A percentile compares a stretch with the other conserved stretches of the same genome.
These are phyloP conservation scores for Globisporangium heterothallicum DNA, from an alignment of 352 stramenopile genomes.

Conservation along the genomic window DNA sequence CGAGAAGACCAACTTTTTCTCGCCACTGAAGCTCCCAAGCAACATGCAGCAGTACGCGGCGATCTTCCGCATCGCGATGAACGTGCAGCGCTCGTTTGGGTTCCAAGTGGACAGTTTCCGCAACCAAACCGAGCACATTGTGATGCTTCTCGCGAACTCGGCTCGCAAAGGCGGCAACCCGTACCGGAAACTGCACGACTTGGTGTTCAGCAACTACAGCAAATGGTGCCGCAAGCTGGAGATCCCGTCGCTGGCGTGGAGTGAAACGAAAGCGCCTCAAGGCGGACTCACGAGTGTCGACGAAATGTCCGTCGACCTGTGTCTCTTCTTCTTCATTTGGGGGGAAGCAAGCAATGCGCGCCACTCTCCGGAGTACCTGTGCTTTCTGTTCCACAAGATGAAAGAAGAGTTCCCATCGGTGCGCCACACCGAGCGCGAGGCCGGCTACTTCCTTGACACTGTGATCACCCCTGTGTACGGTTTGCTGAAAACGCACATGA, in stretches of 20 bases:
- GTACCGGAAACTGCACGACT: constrained; percentile 76
- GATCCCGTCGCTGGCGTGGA: constrained; percentile 68
- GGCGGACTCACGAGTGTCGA: constrained; percentile 82
- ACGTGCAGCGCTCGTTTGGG: constrained; percentile 81
- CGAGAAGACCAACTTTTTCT: constrained; percentile 81
- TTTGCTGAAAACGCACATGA: constrained; percentile 81
- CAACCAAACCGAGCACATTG: constrained; percentile 97
- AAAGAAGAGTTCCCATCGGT: constrained; percentile 80
- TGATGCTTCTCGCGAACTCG: constrained; percentile 94
- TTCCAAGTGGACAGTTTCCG: constrained; percentile 86
- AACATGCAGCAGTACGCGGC: constrained; percentile 84
- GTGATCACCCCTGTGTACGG: constrained; percentile 96
- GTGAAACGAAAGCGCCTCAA: constrained; percentile 60
- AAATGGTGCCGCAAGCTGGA: constrained; percentile 87
- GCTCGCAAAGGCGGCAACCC: constrained; percentile 69
- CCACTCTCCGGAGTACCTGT: constrained; percentile 97
- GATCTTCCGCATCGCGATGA: constrained; percentile 80
- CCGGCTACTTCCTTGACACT: constrained; percentile 96
- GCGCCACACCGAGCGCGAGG: constrained; percentile 73
- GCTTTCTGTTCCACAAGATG: constrained; percentile 97
- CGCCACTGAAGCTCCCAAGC: constrained; percentile 47
- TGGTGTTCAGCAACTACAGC: constrained; percentile 86
- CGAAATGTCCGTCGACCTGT: constrained; percentile 82
- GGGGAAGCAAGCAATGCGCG: constrained; percentile 96
- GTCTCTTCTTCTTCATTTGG: constrained; percentile 98